Base-by-base conservation (phyloP, 306 rosid species). In the Trifolium dubium region DNA sequence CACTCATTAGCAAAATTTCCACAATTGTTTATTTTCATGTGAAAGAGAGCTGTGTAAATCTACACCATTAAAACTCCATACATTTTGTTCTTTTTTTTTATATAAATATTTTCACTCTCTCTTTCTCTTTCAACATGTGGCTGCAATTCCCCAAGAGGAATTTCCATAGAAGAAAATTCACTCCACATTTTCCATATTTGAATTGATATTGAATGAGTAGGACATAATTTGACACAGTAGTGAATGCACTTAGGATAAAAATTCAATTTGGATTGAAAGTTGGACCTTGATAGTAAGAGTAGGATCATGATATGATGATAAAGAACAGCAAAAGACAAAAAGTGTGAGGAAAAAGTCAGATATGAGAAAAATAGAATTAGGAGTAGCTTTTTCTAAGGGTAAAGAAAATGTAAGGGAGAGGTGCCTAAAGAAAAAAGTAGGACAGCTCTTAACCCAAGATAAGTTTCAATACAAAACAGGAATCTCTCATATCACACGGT, bases 251-350 rank as follows among this genome's bases (percentile, higher is more conserved):
- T 69, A 71, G 72, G 49, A 77, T 65, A 41, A 60, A 83, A 80
- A 73, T 62, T 71, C 40, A 37, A 37, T 37, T 17, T 55, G 67
- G 80, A 43, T 67, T 2, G 60, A 72, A 56, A 15, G 9, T 14
- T 49, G 9, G 3, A 2, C 73, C 75, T 51, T 54, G 61, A 54
- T 12, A 58, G 64, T 10, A 58, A 15, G 14, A 34, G 13, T 17
- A 66, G 56, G 59, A 77, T 64, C 72, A 76, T 37, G 54, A 69
- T 69, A 64, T 60, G 41, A 60, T 60, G 65, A 14, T 60, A 60
- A 62, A 74, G 83, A 83, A 79, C 83, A 77, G 79, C 75, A 83
- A 77, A 80, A 67, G 86, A 83, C 88, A 83, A 65, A 75, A 80
- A 75, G 83, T 68, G 61, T 67, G 69, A 71, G 75, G 18, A 70